A percentile compares a stretch with the other conserved stretches of the same genome.
These are phyloP conservation scores for Picochlorum sp. DNA, from an alignment of 139 green algal genomes.

Conservation along the genomic window DNA sequence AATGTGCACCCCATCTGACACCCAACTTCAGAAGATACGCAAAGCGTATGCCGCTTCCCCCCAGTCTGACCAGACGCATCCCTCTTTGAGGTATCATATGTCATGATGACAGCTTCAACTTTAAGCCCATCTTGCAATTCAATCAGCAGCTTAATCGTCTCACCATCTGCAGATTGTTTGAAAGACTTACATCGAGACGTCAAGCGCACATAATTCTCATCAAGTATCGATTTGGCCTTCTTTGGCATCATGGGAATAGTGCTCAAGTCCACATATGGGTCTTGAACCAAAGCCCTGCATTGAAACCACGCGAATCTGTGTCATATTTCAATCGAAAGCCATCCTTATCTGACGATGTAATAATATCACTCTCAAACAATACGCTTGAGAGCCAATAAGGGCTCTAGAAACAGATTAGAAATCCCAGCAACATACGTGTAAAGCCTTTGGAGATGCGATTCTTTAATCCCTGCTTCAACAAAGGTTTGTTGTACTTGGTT, in stretches of 20 bases:
- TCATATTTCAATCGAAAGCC: too few species aligned
- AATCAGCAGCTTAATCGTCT: slow-evolving; percentile 82
- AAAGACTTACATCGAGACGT: slow-evolving; percentile 44
- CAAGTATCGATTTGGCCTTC: slow-evolving; percentile 39
- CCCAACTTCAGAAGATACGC: slow-evolving; percentile 75
- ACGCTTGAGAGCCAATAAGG: too few species aligned
- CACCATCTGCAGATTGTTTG: slow-evolving; percentile 45
- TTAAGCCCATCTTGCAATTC: slow-evolving; percentile 83
- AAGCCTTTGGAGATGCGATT: slow-evolving; percentile 37
- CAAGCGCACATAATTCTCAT: slow-evolving; percentile 40
- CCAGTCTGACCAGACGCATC: slow-evolving; percentile 2
- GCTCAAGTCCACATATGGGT: slow-evolving; percentile 41
- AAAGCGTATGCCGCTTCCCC: slow-evolving; percentile 63
- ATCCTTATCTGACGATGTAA: too few species aligned
- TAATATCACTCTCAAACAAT: too few species aligned
- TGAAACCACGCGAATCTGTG: too few species aligned
- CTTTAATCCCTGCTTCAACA: slow-evolving; percentile 43
- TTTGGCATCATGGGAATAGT: slow-evolving; percentile 67
- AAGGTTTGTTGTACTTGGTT: slow-evolving; percentile 40
- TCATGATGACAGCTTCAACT: slow-evolving; percentile 86
- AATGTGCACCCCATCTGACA: slow-evolving; percentile 97
- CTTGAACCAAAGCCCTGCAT: slow-evolving; percentile 44
- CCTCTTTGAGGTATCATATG: slow-evolving; percentile 55
- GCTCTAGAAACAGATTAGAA: too few species aligned
- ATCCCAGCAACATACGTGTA: slow-evolving; percentile 40